These are phyloP conservation scores for Dillenia turbinata DNA, from an alignment of 164 flowering plant species.

Conservation along the genomic window DNA sequence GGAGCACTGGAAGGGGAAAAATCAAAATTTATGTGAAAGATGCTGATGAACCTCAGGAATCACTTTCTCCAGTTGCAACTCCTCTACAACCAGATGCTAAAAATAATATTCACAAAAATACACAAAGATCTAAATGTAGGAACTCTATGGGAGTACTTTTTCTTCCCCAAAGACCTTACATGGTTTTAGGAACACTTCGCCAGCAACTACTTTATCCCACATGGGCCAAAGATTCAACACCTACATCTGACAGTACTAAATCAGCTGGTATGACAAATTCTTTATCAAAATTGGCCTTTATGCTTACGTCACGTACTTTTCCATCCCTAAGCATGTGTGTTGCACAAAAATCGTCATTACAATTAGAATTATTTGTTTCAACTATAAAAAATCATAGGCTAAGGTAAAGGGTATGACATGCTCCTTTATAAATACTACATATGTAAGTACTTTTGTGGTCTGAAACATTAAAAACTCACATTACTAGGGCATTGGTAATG, in stretches of 20 bases:
- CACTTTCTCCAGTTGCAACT: conserved; percentile 20
- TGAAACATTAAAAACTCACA: too few relatives aligned
- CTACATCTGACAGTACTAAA: conserved; percentile 22
- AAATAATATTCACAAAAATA: conserved; percentile 7
- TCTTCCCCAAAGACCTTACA: conserved; percentile 96
- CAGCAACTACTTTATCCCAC: conserved; percentile 94
- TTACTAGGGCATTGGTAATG: too few relatives aligned
- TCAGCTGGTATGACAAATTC: conserved; percentile 37
- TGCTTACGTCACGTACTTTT: too few relatives aligned
- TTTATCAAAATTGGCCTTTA: neutral
- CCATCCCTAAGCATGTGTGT: too few relatives aligned
- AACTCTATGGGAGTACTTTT: conserved; percentile 55
- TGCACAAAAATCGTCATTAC: too few relatives aligned
- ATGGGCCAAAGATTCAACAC: conserved; percentile 45
- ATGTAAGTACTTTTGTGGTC: too few relatives aligned
- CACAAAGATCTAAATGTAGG: conserved; percentile 14
- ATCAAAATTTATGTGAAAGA: conserved; percentile 54
- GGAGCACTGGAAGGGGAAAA: conserved; percentile 81
- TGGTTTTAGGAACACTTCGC: conserved; percentile 95
- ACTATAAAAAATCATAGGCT: too few relatives aligned
- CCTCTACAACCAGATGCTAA: conserved; percentile 17
- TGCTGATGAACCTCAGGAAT: conserved; percentile 19
- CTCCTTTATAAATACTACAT: too few relatives aligned
- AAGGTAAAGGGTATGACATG: too few relatives aligned
- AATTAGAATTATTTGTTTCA: too few relatives aligned